Evolutionary conservation across 1,284 basidiomycete genomes (phyloP).

Genomic region (Cutaneotrichosporon sp.): DNA sequence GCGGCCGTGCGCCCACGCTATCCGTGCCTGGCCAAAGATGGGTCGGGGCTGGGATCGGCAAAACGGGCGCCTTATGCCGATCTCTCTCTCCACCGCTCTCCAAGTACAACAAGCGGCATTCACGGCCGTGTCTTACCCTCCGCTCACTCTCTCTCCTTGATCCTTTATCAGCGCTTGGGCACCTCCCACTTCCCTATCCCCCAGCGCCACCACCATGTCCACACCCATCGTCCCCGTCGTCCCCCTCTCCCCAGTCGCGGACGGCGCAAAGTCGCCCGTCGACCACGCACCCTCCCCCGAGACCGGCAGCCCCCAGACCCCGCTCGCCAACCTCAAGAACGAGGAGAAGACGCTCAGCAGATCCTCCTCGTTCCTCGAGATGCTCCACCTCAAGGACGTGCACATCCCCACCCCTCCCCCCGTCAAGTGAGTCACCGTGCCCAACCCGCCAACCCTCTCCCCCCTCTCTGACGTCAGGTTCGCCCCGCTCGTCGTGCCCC

Average conservation of each 20-base stretch:
- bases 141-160: too few species aligned
- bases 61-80: too few species aligned
- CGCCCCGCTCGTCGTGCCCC: slow-evolving; percentile 51
- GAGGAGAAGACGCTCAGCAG: not conserved
- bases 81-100: too few species aligned
- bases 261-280: not conserved
- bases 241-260: not conserved
- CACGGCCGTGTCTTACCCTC: too few species aligned
- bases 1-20: too few species aligned
- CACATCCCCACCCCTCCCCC: slow-evolving; percentile 1
- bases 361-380: not conserved
- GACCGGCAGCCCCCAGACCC: not conserved
- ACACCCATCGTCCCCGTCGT: not conserved
- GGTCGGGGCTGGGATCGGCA: too few species aligned
- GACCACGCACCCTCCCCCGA: not conserved
- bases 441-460: too few species aligned
- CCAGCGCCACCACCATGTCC: not conserved
- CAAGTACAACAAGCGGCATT: too few species aligned
- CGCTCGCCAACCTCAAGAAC: not conserved
- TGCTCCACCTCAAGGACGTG: slow-evolving; percentile 5
- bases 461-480: slow-evolving; percentile 35
- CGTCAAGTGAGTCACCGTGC: slow-evolving; percentile 3
- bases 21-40: too few species aligned
- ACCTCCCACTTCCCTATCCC: not conserved
- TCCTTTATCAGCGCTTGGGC: not conserved